Base-by-base conservation (phyloP, 352 stramenopile species). In the Pythium guiyangense region DNA sequence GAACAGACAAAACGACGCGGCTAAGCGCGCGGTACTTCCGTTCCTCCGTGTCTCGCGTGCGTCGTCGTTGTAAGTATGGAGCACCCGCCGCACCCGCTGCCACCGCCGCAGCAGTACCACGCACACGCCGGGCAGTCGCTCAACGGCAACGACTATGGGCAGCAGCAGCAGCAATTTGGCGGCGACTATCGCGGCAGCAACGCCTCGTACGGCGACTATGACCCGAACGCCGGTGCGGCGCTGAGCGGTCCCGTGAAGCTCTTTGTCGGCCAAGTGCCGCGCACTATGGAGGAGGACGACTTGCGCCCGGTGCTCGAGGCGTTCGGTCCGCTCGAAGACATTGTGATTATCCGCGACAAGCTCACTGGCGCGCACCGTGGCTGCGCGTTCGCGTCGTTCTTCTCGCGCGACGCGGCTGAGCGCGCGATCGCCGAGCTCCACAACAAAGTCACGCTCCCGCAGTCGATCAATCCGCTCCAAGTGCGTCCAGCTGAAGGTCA, bases 261-360 rank as follows among this genome's bases (percentile, higher is more conserved):
- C 42, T 92, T 92, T 55, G 80, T 92, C 35, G 82, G 82, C 29
- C 82, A 92, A 67, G 86, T 97, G 60, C 89, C 89, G 39, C 89
- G 91, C 53, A 83, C 78, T 11, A 94, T 97, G 84, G 84, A 94
- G 42, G 89, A 96, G 57, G 79, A 92, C 34, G 79, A 88, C 31
- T 69, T 97, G 34, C 78, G 76, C 6, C 84, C 86, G 20, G 77
- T 96, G 39, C 87, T 97, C 46, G 85, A 96, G 51, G 84, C 81
- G 22, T 96, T 89, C 57, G 89, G 89, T 0, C 70, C 74, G 46
- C 67, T 97, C 3, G 83, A 92, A 49, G 87, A 96, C 60, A 69
- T 97, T 39, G 80, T 90, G 47, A 88, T 97, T 69, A 97, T 97
- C 67, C 74, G 89, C n/a, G 89, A 97, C 71, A 96, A 94, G 68